Percentiles rank a stretch among this genome's conserved stretches.
Evolutionary conservation across 2,329 filamentous ascomycete genomes (phyloP).

Genomic region (Botrytis medusae): DNA sequence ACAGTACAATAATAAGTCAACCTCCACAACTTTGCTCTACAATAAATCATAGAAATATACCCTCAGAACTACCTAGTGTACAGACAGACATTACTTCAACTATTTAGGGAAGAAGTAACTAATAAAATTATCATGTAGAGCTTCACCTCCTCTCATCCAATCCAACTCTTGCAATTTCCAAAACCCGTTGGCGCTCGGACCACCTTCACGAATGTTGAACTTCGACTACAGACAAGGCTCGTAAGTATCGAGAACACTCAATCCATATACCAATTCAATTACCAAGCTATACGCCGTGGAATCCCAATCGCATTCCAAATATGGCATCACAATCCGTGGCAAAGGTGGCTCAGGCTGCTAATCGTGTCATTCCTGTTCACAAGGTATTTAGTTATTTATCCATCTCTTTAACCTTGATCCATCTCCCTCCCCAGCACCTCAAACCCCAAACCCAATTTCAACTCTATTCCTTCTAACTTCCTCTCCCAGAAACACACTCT

Average conservation of each 20-base stretch:
- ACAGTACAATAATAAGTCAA: neutral
- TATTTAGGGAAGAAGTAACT: neutral
- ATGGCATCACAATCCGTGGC: constrained; percentile 54
- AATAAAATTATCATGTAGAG: neutral
- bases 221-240: neutral
- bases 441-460: constrained; percentile 31
- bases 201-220: neutral
- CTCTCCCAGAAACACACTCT: constrained; percentile 87
- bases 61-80: neutral
- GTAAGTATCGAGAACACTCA: neutral
- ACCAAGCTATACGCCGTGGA: constrained; percentile 24
- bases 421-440: constrained; percentile 15
- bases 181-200: neutral
- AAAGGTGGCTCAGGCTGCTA: constrained; percentile 58
- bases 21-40: neutral
- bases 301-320: constrained; percentile 32
- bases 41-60: neutral
- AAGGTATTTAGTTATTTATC: constrained; percentile 49
- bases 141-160: neutral
- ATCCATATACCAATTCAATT: neutral
- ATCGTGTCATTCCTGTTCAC: constrained; percentile 55
- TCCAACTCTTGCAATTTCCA: neutral
- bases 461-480: neutral
- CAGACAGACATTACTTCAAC: neutral
- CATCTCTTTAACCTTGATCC: constrained; percentile 14